A percentile compares a stretch with the other conserved stretches of the same genome.
Evolutionary conservation across 2,329 filamentous ascomycete species (phyloP).

Genomic region (Penicillium sp.): DNA sequence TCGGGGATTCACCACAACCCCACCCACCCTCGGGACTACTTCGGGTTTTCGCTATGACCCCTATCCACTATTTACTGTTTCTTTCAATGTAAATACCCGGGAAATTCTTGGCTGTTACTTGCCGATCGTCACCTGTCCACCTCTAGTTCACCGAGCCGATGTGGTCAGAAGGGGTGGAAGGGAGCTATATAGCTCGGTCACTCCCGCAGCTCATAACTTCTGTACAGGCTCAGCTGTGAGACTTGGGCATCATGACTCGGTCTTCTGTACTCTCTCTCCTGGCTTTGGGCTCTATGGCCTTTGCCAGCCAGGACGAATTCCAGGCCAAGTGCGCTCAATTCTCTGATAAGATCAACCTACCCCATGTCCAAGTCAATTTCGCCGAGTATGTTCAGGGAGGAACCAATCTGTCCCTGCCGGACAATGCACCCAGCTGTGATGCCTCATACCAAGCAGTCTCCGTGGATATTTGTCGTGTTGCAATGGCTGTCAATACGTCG

Average conservation of each 20-base stretch:
- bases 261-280: conserved; percentile 7
- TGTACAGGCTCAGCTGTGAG: not conserved
- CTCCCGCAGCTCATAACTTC: not conserved
- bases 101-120: conserved; percentile 1
- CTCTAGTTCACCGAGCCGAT: not conserved
- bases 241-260: not conserved
- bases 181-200: conserved; percentile 6
- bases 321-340: conserved; percentile 27
- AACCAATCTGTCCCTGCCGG: conserved; percentile 40
- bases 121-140: not conserved
- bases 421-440: conserved; percentile 39
- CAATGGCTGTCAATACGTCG: conserved; percentile 45
- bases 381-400: conserved; percentile 36
- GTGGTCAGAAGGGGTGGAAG: not conserved
- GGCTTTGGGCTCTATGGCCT: conserved; percentile 18
- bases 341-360: conserved; percentile 26
- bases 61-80: not conserved
- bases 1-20: not conserved
- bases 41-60: conserved; percentile 1
- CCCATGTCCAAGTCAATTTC: conserved; percentile 33
- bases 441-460: conserved; percentile 36
- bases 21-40: conserved; percentile 2
- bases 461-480: conserved; percentile 44
- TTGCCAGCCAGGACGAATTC: conserved; percentile 28
- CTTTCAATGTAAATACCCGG: not conserved